Base-by-base conservation (phyloP, 345 rosid species). In the Iberis pinnata region DNA sequence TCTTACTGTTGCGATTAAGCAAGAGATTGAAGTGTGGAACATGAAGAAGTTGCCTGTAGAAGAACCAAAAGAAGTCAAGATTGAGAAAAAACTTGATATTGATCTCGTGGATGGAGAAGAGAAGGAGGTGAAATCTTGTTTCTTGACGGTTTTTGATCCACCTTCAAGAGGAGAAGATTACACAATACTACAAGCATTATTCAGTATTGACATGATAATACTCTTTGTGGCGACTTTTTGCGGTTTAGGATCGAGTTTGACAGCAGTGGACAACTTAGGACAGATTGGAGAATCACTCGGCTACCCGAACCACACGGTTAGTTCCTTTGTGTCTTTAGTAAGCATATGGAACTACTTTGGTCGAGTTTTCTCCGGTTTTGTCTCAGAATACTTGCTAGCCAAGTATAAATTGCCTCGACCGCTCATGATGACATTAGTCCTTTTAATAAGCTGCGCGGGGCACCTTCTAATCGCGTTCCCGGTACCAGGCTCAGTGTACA, bases 301-400 rank as follows among this genome's bases (percentile, higher is more conserved):
- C 20, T 86, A 86, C 55, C 85, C 83, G 4, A 52, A 58, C 5
- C 73, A 73, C 11, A 77, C 90, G 13, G 76, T 84, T 1, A 76
- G 73, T 39, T 51, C 89, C 1, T 83, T 86, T 39, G 80, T 89
- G 49, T 86, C 97, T 1, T 75, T 89, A 5, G 93, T 83, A 4
- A 83, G 97, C 74, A 89, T 83, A 53, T 83, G 97, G 97, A 86
- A 83, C 49, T 89, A 74, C 64, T 89, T 83, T 6, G 95, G 97
- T 32, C 71, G 95, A 56, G 89, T 89, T 0, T 89, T 89, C 56
- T 59, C 95, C 0, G 97, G 95, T 4, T 89, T 81, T 49, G 83
- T 86, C 51, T 89, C 95, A 0, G 95, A 89, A 50, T 49, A 54
- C 45, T 61, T 89, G 18, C 65, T 85, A 0, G 68, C 60, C 6